Base-by-base conservation (phyloP, 78 protist genomes). In the Dictyostelium citrinum region DNA sequence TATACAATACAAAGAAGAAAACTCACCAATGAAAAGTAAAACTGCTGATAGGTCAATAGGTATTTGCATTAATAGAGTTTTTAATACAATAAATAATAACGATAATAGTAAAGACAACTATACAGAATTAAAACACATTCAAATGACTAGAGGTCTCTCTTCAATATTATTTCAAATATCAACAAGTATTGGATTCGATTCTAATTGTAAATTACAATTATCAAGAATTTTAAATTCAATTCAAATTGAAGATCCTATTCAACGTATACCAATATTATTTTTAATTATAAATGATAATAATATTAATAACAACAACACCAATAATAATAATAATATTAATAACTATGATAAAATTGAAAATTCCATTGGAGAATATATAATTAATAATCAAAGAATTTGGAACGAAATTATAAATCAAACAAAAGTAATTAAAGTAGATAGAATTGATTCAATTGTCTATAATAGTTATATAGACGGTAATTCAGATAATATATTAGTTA, bases 31-130 rank as follows among this genome's bases (percentile, higher is more conserved):
- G 64, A 55, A 39, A 2, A 83, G 22, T 11, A 8, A 70, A 33
- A 29, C 72, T 9, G 55, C 82, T 45, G 22, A 49, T 6, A 84
- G 46, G 60, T 60, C 91, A 33, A 37, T 74, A 39, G 51, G 79
- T 39, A 51, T 78, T 12, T 27, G 67, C 29, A 3, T 70, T 2
- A 70, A 70, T 5, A 70, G 77, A 31, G 37, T 70, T 70, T 11
- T 6, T 10, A 64, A 64, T 24, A 70, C 12, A 0, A 64, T 8
- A 0, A 64, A 1, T 70, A 20, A 41, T 31, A n/a, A 71, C 29
- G 1, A 2, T 39, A 39, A 39, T 39, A 39, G 5, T 39, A 39
- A 39, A 3, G 16, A 51, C 0, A 71, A 83, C 0, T 5, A 27
- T 4, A 64, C 4, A 67, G 12, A 64, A 11, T 20, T 27, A 41